A percentile compares a stretch with the other conserved stretches of the same genome.
phyloP scores from a whole-genome alignment of 2,329 filamentous ascomycete species.

The Aspergillus udagawae region DNA sequence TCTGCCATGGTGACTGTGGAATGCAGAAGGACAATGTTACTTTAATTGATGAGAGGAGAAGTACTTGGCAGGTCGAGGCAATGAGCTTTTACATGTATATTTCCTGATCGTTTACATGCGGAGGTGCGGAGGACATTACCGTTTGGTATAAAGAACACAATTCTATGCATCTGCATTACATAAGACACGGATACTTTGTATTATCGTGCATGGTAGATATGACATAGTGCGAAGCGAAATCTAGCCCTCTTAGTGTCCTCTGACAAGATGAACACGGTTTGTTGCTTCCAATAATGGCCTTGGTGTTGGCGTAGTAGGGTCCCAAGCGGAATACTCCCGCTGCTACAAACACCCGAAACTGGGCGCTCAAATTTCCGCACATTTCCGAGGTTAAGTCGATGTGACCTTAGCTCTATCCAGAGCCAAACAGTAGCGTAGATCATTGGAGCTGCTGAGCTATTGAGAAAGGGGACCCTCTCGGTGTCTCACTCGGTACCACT shows the following conservation, averaged over 20 bases:
- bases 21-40: slow-evolving; percentile 2
- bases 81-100: not conserved
- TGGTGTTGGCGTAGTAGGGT: not conserved
- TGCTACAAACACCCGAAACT: slow-evolving; percentile 7
- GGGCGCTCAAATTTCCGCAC: slow-evolving; percentile 15
- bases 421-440: too few species aligned
- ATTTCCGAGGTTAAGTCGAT: slow-evolving; percentile 13
- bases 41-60: not conserved
- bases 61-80: not conserved
- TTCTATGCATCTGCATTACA: not conserved
- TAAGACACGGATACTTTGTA: not conserved
- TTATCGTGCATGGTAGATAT: not conserved
- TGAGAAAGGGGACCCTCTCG: too few species aligned
- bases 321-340: slow-evolving; percentile 16
- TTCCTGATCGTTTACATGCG: not conserved
- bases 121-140: not conserved
- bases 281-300: not conserved
- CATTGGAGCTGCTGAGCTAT: too few species aligned
- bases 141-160: not conserved
- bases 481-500: too few species aligned
- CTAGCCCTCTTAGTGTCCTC: not conserved
- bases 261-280: not conserved
- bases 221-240: too few species aligned
- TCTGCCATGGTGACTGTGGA: slow-evolving; percentile 12
- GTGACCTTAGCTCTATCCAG: not conserved